These are phyloP conservation scores for Phialemoniopsis sp. DNA, from an alignment of 2,329 filamentous ascomycete species.

Conservation along the genomic window DNA sequence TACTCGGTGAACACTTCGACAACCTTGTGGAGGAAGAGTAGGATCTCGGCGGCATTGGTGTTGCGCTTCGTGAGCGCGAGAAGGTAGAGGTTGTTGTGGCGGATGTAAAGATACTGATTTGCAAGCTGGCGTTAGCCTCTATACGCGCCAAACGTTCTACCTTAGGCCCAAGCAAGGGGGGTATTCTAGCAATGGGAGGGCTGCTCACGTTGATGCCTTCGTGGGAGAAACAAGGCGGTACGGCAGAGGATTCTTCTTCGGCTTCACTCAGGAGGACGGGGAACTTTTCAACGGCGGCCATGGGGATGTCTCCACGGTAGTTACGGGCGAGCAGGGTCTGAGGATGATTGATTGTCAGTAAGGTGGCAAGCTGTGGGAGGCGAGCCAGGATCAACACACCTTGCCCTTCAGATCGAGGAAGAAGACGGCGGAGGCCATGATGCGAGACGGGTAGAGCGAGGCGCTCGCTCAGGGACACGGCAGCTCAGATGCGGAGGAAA, in stretches of 20 bases:
- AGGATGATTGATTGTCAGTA: constrained; percentile 4
- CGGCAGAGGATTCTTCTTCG: constrained; percentile 97
- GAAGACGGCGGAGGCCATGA: constrained; percentile 96
- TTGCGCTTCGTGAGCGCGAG: constrained; percentile 97
- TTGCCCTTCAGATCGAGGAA: constrained; percentile 99
- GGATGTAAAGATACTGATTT: constrained; percentile 99
- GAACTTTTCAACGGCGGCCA: constrained; percentile 98
- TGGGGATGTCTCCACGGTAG: constrained; percentile 97
- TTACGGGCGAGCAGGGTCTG: constrained; percentile 97
- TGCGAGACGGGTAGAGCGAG: constrained; percentile 28
- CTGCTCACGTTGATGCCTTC: constrained; percentile 89
- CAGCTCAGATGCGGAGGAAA: constrained; percentile 16
- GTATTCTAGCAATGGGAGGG: constrained; percentile 3
- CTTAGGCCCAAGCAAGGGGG: no score
- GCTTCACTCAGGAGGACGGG: constrained; percentile 93
- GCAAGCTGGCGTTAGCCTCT: no score
- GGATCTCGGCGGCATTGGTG: constrained; percentile 96
- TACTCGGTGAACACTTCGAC: constrained; percentile 99
- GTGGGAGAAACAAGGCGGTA: constrained; percentile 95
- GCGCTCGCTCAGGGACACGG: constrained; percentile 11
- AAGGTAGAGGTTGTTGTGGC: constrained; percentile 98
- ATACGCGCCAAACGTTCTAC: no score
- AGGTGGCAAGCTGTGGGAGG: not conserved
- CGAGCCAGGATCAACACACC: constrained; percentile 45
- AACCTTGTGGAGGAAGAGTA: constrained; percentile 95